Evolutionary conservation across 148 eudicot genomes (phyloP).

Genomic region (Rhododendron molle): DNA sequence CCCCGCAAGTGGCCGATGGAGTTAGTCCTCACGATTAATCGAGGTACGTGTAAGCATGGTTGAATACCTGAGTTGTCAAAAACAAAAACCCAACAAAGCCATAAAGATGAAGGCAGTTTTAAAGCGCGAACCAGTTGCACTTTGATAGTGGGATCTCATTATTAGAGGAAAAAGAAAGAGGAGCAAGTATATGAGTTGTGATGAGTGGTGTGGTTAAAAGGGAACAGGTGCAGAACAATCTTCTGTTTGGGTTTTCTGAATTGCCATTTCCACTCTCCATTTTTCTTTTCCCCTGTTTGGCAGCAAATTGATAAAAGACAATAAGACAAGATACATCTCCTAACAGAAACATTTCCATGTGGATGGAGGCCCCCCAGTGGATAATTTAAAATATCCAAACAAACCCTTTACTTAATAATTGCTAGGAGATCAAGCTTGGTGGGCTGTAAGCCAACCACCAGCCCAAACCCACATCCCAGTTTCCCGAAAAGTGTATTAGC

Average conservation of each 20-base stretch:
- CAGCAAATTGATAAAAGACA: background rate
- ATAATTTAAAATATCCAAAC: background rate
- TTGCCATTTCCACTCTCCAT: background rate
- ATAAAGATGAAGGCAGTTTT: background rate
- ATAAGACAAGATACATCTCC: background rate
- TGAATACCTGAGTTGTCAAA: too few relatives aligned
- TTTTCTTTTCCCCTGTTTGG: background rate
- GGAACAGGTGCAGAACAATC: background rate
- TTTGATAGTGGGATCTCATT: background rate
- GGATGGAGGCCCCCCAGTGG: background rate
- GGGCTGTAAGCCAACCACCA: constrained; percentile 16
- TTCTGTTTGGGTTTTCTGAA: background rate
- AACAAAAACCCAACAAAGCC: background rate
- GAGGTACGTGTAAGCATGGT: too few relatives aligned
- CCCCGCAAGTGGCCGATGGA: background rate
- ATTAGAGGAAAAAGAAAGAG: background rate
- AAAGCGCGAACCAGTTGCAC: background rate
- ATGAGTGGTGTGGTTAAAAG: background rate
- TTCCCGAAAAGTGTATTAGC: background rate
- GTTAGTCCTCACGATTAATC: background rate
- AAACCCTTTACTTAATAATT: background rate
- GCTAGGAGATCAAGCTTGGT: background rate
- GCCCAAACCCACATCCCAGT: constrained; percentile 6
- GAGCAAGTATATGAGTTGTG: background rate
- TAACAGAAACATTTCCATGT: background rate